Evolutionary conservation across 208 protist species (phyloP), one percentile per base, ranked within the genome.

Genomic region (Novymonas esmeraldas): DNA sequence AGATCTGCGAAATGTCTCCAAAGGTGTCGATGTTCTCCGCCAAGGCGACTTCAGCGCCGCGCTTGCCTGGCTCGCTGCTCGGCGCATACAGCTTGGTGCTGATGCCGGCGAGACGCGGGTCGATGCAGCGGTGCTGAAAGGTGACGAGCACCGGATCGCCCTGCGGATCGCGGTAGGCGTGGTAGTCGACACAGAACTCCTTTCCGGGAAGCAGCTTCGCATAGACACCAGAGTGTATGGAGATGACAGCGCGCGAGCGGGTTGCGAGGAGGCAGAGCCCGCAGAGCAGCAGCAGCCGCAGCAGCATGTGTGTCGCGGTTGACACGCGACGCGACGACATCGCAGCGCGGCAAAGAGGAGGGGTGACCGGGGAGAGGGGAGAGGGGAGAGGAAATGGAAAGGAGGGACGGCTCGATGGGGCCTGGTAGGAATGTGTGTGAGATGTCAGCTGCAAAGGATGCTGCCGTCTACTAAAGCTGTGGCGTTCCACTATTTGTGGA

Each of bases 111-210:
- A 87, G 79, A 14, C 85, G 88, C 20, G 85, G 77, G 55, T 81
- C 72, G 33, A 90, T 63, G 24, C 70, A 75, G 52, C 85, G 84
- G 79, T 94, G 82, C 13, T 81, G 64, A 16, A 94, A 64, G 28
- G 64, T 76, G 22, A 94, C 85, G 26, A 66, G 77, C 1, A 84
- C 74, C 4, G 88, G 76, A 33, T 87, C 80, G 14, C 73, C 80
- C 60, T 89, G 82, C 20, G 79, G 78, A 72, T 91, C 79, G 18
- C 81, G 78, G 34, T 75, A 78, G 42, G 76, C 88, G 52, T 91
- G 74, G 74, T 94, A 87, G 57, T 70, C 74, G 0, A 86, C 31
- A 56, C 88, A 94, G 11, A 91, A 50, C 70, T 91, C 82, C 29
- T 79, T 73, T 9, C 82, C 81, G 1, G 88, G 88, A 20, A 87